phyloP scores from a whole-genome alignment of 2,329 filamentous ascomycete genomes.

The Cladosporium colombiae region DNA sequence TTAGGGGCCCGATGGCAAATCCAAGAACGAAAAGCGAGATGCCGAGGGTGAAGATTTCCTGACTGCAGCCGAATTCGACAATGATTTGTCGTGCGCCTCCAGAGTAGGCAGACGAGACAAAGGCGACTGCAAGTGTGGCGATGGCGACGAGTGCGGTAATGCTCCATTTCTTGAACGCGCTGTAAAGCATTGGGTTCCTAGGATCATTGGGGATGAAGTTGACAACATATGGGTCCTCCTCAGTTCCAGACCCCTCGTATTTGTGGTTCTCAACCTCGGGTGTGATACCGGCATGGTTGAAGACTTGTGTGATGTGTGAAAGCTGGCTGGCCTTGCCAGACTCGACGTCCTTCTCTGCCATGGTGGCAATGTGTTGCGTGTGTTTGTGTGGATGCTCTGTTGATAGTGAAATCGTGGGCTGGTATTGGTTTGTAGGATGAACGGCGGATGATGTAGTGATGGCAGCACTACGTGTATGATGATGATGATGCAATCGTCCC shows the following conservation, averaged over 20 bases:
- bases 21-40: conserved; percentile 66
- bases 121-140: conserved; percentile 67
- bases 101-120: conserved; percentile 68
- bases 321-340: conserved; percentile 31
- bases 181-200: conserved; percentile 66
- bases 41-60: conserved; percentile 60
- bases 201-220: conserved; percentile 67
- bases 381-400: neutral
- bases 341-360: conserved; percentile 37
- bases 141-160: conserved; percentile 65
- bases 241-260: conserved; percentile 55
- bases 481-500: conserved; percentile 20
- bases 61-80: conserved; percentile 53
- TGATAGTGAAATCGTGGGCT: neutral
- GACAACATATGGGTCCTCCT: conserved; percentile 66
- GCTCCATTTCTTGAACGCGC: conserved; percentile 61
- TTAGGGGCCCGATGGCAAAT: conserved; percentile 55
- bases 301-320: conserved; percentile 35
- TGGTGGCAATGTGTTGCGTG: conserved; percentile 16
- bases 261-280: conserved; percentile 37
- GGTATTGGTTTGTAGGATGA: neutral
- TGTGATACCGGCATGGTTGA: conserved; percentile 38
- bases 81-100: conserved; percentile 59
- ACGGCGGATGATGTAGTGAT: conserved; percentile 9
- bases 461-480: conserved; percentile 3